phyloP scores from a whole-genome alignment of 441 rosid genomes.

The Syzygium malaccense region DNA sequence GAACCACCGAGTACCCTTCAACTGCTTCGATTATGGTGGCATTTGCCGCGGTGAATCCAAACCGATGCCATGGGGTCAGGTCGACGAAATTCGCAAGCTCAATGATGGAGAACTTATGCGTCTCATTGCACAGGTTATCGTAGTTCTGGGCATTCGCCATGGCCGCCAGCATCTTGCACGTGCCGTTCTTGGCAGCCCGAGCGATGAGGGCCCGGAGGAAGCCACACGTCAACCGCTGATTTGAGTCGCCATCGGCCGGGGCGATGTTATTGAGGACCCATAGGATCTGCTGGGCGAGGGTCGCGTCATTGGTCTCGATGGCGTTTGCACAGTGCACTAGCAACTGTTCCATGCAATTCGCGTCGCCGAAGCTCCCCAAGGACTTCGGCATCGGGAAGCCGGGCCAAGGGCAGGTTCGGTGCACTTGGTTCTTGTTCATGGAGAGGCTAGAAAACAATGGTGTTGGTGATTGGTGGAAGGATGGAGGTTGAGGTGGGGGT shows the following conservation, averaged over 20 bases:
- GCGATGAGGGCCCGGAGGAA: conserved; percentile 71
- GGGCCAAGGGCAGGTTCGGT: conserved; percentile 53
- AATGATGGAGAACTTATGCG: conserved; percentile 65
- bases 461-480: not conserved
- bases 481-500: conserved; percentile 22
- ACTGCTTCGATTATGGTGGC: conserved; percentile 65
- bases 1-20: conserved; percentile 59
- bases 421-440: conserved; percentile 32
- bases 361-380: conserved; percentile 47
- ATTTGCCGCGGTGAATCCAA: conserved; percentile 83
- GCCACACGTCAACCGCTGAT: conserved; percentile 62
- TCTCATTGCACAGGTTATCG: conserved; percentile 16
- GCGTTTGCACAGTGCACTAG: conserved; percentile 83
- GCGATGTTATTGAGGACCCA: conserved; percentile 89
- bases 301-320: conserved; percentile 66
- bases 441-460: not conserved
- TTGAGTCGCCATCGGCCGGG: conserved; percentile 78
- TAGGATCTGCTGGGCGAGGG: conserved; percentile 76
- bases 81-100: conserved; percentile 83
- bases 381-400: conserved; percentile 51
- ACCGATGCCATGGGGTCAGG: conserved; percentile 87
- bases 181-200: conserved; percentile 56
- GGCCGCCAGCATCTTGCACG: conserved; percentile 51
- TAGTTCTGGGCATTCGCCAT: conserved; percentile 27
- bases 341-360: conserved; percentile 81